Evolutionary conservation across 208 protist species (phyloP).

Genomic region (Endotrypanum monterogeii): DNA sequence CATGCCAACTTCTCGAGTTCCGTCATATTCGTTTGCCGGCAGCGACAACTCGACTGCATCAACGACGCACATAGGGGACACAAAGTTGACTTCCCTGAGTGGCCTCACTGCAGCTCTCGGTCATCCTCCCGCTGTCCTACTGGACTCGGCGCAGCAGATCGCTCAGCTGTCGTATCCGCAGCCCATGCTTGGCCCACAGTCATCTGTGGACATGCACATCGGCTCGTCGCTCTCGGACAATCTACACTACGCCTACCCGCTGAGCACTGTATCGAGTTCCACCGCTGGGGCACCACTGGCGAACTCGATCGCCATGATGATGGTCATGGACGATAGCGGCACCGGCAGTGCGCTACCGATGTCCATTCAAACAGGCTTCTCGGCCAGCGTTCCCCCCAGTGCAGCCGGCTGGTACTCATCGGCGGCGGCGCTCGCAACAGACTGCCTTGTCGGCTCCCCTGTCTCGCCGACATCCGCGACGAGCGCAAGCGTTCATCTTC

Average conservation of each 20-base stretch:
- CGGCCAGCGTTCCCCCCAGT: neutral
- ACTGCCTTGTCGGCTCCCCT: neutral
- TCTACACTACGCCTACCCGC: neutral
- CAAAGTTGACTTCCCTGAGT: neutral
- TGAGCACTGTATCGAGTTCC: neutral
- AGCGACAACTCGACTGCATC: neutral
- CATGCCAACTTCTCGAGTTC: neutral
- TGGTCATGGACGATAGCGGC: neutral
- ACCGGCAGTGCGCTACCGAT: neutral
- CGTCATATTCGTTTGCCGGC: neutral
- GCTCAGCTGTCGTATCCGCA: neutral
- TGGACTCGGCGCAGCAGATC: neutral
- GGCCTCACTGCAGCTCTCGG: neutral
- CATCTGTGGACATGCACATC: neutral
- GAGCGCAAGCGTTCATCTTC: neutral
- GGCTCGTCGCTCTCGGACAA: neutral
- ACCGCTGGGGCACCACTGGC: neutral
- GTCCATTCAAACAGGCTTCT: neutral
- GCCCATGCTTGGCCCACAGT: neutral
- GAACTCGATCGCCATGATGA: neutral
- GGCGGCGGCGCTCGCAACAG: neutral
- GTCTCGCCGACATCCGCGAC: neutral
- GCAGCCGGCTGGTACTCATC: neutral
- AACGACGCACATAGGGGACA: neutral
- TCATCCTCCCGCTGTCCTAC: neutral